Percentiles rank a stretch among this genome's conserved stretches.
phyloP scores from a whole-genome alignment of 2,329 filamentous ascomycete genomes.

The Alternaria consortialis region DNA sequence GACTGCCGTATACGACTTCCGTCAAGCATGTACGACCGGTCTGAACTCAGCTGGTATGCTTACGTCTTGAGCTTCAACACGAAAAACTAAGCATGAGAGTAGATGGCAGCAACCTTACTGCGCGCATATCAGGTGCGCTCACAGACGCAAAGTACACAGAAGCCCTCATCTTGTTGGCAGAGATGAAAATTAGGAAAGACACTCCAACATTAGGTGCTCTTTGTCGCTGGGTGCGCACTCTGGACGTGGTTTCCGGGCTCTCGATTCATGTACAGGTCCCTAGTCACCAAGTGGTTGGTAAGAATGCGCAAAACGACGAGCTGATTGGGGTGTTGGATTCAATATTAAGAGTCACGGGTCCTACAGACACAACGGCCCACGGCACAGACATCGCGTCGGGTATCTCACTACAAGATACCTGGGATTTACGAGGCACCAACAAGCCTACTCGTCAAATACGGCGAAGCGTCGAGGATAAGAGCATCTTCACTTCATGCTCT shows the following conservation, averaged over 20 bases:
- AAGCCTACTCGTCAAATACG: constrained; percentile 59
- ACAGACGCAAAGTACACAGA: constrained; percentile 72
- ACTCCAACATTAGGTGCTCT: constrained; percentile 73
- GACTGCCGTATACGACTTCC: constrained; percentile 73
- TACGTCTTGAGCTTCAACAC: neutral
- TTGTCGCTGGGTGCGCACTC: constrained; percentile 75
- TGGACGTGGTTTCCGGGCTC: constrained; percentile 73
- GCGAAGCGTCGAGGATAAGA: constrained; percentile 66
- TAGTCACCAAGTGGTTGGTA: constrained; percentile 40
- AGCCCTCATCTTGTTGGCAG: constrained; percentile 71
- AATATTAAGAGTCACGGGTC: constrained; percentile 69
- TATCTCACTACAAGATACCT: constrained; percentile 67
- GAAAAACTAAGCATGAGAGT: constrained; percentile 13
- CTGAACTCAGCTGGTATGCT: constrained; percentile 63
- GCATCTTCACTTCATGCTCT: constrained; percentile 47
- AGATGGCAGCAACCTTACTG: constrained; percentile 70
- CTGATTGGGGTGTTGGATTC: constrained; percentile 70
- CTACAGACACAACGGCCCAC: constrained; percentile 60
- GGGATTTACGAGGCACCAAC: constrained; percentile 64
- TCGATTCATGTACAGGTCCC: constrained; percentile 62
- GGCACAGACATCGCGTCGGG: constrained; percentile 42
- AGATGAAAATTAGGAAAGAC: constrained; percentile 74
- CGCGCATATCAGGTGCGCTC: constrained; percentile 71
- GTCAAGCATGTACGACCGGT: constrained; percentile 73
- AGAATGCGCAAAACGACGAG: constrained; percentile 58